Evolutionary conservation across 148 eudicot species (phyloP), one percentile per base, ranked within the genome.

Genomic region (Bassia scoparia): DNA sequence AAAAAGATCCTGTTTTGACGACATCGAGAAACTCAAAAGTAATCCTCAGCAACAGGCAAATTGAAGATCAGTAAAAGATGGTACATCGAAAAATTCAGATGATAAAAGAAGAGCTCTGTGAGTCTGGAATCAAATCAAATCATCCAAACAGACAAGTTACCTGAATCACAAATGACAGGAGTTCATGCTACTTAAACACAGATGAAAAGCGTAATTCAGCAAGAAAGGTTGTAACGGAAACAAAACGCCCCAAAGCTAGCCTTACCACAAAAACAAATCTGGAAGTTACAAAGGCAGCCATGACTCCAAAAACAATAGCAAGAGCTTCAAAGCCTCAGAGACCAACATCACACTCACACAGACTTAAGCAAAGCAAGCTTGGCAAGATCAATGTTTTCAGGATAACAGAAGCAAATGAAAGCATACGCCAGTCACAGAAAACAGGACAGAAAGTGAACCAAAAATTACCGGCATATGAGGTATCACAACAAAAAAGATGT

Each of bases 251-350:
- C 27, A 77, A 75, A 75, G 75, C 71, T n/a, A 79, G 81, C 58
- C 61, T 50, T 50, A 74, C 77, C 48, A 59, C 11, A 24, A 85
- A 70, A 77, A 78, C 71, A 67, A 83, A 88, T 43, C 87, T 77
- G 75, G 85, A 76, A n/a, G 50, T 82, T 56, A 79, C 69, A 17
- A 84, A 63, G 78, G 70, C 75, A 77, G 64, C 67, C 26, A 78
- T 62, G 60, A 70, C 70, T 31, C 61, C 66, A 31, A 76, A 59
- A 54, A 78, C 68, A 66, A 64, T 65, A 48, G 60, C 73, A 69
- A 61, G 78, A 70, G 38, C 82, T 70, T n/a, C 35, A 16, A 82
- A 86, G 75, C 70, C 81, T 66, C 83, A 79, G n/a, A 76, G 63
- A 71, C 34, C 73, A 60, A 61, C 77, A 43, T n/a, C n/a, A n/a